These are phyloP conservation scores for Graphilbum ipis-grandicollis DNA, from an alignment of 2,329 filamentous ascomycete species.

Conservation along the genomic window DNA sequence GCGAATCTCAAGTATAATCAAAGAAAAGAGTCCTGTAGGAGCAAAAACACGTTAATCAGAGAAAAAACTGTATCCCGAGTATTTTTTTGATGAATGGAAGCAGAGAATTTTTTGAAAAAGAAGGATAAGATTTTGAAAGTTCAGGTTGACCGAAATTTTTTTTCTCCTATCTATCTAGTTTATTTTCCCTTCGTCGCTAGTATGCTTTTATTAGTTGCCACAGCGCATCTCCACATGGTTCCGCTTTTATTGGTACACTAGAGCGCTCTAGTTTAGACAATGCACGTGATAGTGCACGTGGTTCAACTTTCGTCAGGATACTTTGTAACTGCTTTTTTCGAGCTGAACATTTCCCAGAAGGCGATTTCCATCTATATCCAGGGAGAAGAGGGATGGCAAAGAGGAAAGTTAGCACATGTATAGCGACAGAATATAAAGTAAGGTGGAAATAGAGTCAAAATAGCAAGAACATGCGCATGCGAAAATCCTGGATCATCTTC, in stretches of 20 bases:
- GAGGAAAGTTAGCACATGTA: neutral
- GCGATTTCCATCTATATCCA: slow-evolving; percentile 46
- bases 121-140: neutral
- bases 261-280: too few species aligned
- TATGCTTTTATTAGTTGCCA: slow-evolving; percentile 2
- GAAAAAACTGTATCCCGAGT: neutral
- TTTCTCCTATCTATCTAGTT: neutral
- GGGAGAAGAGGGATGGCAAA: neutral
- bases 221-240: too few species aligned
- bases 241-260: too few species aligned
- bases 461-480: too few species aligned
- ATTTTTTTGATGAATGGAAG: neutral
- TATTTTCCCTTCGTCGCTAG: neutral
- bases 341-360: slow-evolving; percentile 51
- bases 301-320: neutral
- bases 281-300: too few species aligned
- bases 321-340: neutral
- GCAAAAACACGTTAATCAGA: too few species aligned
- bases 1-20: too few species aligned
- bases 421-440: too few species aligned
- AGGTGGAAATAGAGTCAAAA: too few species aligned
- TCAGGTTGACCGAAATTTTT: neutral
- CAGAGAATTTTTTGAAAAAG: neutral
- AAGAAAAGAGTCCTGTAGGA: too few species aligned
- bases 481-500: too few species aligned